Evolutionary conservation across 495 filamentous ascomycete species (phyloP).

Genomic region (Trichocladium uniseriatum): DNA sequence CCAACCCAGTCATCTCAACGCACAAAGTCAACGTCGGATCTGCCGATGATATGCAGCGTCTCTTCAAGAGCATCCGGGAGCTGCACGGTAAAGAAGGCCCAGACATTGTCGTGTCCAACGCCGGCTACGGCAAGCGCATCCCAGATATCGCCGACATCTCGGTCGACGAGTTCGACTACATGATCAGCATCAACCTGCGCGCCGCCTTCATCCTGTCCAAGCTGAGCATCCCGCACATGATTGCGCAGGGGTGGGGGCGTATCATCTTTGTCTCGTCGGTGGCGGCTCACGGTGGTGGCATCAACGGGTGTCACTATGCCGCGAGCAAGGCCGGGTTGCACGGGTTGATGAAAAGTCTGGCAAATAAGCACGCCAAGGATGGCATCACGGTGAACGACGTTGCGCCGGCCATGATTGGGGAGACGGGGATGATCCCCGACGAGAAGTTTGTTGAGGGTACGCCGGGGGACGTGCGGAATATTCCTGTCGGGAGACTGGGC

Average conservation of each 20-base stretch:
- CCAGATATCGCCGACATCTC: constrained; percentile 30
- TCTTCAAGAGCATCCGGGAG: constrained; percentile 44
- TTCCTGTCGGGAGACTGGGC: constrained; percentile 56
- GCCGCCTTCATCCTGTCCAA: constrained; percentile 58
- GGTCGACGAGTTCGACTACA: constrained; percentile 58
- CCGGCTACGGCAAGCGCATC: constrained; percentile 28
- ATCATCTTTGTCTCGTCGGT: constrained; percentile 63
- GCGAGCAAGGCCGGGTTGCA: constrained; percentile 56
- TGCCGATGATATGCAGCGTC: constrained; percentile 39
- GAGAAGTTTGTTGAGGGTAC: constrained; percentile 39
- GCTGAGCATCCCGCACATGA: constrained; percentile 56
- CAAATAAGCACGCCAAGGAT: constrained; percentile 48
- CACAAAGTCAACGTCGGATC: constrained; percentile 50
- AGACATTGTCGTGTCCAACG: constrained; percentile 52
- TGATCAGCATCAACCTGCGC: constrained; percentile 54
- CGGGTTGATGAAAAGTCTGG: constrained; percentile 57
- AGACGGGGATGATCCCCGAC: constrained; percentile 57
- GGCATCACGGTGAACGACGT: constrained; percentile 71
- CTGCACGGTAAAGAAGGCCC: constrained; percentile 44
- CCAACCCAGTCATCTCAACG: constrained; percentile 29
- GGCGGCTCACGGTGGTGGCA: constrained; percentile 54
- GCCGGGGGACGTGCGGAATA: constrained; percentile 40
- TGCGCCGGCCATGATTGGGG: constrained; percentile 65
- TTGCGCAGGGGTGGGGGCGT: constrained; percentile 51
- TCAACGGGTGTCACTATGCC: constrained; percentile 63